Base-by-base conservation (phyloP, 2,329 filamentous ascomycete species). In the Fusarium pininemorale region DNA sequence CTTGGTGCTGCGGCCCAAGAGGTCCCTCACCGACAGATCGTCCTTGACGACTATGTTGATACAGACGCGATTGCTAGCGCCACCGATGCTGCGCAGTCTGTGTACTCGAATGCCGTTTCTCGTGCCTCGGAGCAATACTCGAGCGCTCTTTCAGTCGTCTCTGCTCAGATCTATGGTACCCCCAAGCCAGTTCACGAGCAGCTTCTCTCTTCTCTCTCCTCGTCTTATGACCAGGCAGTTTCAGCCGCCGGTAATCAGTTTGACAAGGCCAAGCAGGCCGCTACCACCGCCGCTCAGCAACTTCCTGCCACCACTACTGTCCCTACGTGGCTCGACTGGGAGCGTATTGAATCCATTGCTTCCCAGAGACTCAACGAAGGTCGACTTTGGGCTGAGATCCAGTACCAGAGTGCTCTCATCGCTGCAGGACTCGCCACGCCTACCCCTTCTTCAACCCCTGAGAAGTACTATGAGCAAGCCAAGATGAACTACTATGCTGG, bases 401-500 rank as follows among this genome's bases (percentile, higher is more conserved):
- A 94, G 77, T 93, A 93, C 75, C 87, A 91, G 56, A 89, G 85
- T 60, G 91, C 91, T n/a, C 91, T 91, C 81, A 86, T 90, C 61
- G 91, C 90, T 35, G 85, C 92, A 45, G 89, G 91, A 26, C 81
- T 85, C n/a, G 87, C 90, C 4, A 90, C 91, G 3, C 86, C 80
- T 73, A 83, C 81, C 1, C 78, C 82, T 6, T 90, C 82, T 73
- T 83, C 86, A 1, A 77, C 83, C 81, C 87, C 81, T 69, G 91
- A 84, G 81, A 91, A 83, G 85, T 88, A 86, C 83, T 89, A 84
- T 79, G 90, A 86, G 79, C 91, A 87, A 84, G 92, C 89, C 51
- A 88, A 87, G 75, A 83, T 87, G 75, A 88, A 90, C 78, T 96
- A 96, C 81, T 95, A 94, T 76, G 92, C 94, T 72, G 93, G 92